Conservation (phyloP, 2,329 filamentous ascomycete species). For the Fusarium sp. region DNA sequence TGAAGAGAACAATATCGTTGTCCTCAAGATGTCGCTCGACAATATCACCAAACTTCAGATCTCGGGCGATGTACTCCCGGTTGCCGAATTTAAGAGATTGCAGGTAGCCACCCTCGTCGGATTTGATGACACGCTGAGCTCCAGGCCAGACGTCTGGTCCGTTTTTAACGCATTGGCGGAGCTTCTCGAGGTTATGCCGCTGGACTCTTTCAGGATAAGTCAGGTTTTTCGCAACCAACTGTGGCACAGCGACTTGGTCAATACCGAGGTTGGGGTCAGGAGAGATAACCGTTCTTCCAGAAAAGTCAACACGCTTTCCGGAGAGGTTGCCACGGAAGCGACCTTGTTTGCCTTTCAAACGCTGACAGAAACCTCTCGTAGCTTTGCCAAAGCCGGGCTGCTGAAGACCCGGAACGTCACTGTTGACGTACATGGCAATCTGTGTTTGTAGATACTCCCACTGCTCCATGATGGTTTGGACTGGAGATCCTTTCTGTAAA, state of each 20-base stretch:
- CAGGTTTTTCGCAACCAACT: constrained; percentile 93
- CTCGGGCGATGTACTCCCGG: constrained; percentile 75
- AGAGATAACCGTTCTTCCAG: constrained; percentile 95
- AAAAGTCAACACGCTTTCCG: constrained; percentile 98
- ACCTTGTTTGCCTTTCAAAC: constrained; percentile 96
- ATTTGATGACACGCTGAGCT: constrained; percentile 83
- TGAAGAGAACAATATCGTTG: constrained; percentile 96
- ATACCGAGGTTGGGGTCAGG: constrained; percentile 95
- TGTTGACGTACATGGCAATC: constrained; percentile 98
- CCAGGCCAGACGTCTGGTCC: constrained; percentile 86
- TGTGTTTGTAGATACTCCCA: constrained; percentile 98
- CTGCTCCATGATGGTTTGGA: constrained; percentile 94
- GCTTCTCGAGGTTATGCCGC: constrained; percentile 84
- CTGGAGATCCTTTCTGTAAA: constrained; percentile 82
- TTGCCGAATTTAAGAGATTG: constrained; percentile 81
- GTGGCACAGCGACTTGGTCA: constrained; percentile 91
- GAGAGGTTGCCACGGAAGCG: constrained; percentile 97
- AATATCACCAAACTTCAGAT: constrained; percentile 83
- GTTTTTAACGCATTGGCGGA: constrained; percentile 78
- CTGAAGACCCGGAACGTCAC: constrained; percentile 91
- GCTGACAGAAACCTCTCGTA: constrained; percentile 93
- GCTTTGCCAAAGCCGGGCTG: constrained; percentile 88
- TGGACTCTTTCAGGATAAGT: constrained; percentile 94
- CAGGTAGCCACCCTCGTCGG: constrained; percentile 74
- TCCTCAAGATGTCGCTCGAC: constrained; percentile 97